A percentile compares a stretch with the other conserved stretches of the same genome.
Conservation (phyloP, 495 filamentous ascomycete genomes). For the Podospora didyma region DNA sequence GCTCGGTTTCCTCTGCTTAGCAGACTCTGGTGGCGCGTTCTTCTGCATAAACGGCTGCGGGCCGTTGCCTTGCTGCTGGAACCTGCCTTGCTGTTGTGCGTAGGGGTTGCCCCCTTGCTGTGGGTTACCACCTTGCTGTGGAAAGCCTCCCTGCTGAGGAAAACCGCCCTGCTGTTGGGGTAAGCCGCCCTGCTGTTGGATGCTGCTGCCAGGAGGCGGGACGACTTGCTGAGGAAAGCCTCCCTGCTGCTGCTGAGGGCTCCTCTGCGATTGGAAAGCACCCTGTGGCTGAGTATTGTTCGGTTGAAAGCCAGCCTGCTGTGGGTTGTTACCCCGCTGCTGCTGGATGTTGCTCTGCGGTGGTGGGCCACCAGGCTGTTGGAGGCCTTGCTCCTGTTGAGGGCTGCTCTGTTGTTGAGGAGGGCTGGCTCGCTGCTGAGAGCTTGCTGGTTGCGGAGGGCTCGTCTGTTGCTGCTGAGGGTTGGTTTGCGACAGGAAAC, state of each 20-base stretch:
- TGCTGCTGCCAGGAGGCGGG: too few relatives aligned
- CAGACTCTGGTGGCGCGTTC: conserved; percentile 5
- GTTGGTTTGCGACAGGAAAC: too few relatives aligned
- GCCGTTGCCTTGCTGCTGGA: too few relatives aligned
- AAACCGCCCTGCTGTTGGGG: not conserved
- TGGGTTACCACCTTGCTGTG: too few relatives aligned
- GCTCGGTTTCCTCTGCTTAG: conserved; percentile 13
- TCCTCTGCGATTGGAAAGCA: not conserved
- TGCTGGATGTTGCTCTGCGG: not conserved
- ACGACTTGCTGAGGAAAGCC: not conserved
- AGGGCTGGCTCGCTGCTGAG: not conserved
- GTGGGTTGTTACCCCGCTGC: not conserved
- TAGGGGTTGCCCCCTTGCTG: too few relatives aligned
- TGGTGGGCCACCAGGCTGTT: not conserved
- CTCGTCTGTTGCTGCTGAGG: not conserved
- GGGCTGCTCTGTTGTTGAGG: not conserved
- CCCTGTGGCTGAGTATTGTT: not conserved
- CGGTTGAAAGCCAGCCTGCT: not conserved
- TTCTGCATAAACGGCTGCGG: not conserved
- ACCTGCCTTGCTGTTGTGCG: too few relatives aligned
- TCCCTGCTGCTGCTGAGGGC: not conserved
- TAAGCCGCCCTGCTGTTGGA: not conserved
- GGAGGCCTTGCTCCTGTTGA: not conserved
- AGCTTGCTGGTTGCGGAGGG: not conserved
- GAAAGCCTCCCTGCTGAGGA: too few relatives aligned